Base-by-base conservation (phyloP, 768 basidiomycete genomes). In the Trametes cinnabarina region DNA sequence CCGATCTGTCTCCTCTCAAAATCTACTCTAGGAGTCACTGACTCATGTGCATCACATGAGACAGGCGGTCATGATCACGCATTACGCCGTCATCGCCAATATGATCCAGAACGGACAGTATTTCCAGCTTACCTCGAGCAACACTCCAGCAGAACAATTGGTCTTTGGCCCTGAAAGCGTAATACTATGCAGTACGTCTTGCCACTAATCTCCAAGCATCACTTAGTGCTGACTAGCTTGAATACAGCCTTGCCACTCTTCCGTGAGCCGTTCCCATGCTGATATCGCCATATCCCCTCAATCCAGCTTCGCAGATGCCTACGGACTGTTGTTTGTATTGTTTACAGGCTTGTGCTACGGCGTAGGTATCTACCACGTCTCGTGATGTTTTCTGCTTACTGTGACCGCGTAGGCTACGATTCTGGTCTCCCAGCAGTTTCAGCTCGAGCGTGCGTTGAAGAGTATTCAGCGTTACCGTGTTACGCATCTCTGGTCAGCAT, bases 161-260 rank as follows among this genome's bases (percentile, higher is more conserved):
- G 52, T 61, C 6, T 67, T 62, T 57, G 58, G 60, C 14, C 62
- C 66, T 12, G 72, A 70, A 10, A 65, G 70, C 42, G 66, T 67
- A 3, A 37, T 58, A 6, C 20, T 62, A 12, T 68, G 55, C 39
- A 41, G 58, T 54, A 85, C 88, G 66, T 73, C 81, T 9, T 78
- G 80, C 19, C 2, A 4, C 22, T 11, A 46, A 35, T 12, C 9
- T 3, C 10, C 8, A 20, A 5, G 10, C 4, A 15, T 2, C 25
- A 49, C 60, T 59, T 44, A n/a, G n/a, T n/a, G 10, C 9, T 8
- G 25, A 14, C 11, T 44, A n/a, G n/a, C n/a, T 49, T n/a, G n/a
- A 6, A 11, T n/a, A n/a, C 34, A 63, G 63, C 57, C 3, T 28
- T 63, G 15, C 63, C 63, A 3, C 47, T 60, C 37, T 63, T 54